phyloP scores from a whole-genome alignment of 2,329 filamentous ascomycete genomes.

The Neodidymelliopsis sp. region DNA sequence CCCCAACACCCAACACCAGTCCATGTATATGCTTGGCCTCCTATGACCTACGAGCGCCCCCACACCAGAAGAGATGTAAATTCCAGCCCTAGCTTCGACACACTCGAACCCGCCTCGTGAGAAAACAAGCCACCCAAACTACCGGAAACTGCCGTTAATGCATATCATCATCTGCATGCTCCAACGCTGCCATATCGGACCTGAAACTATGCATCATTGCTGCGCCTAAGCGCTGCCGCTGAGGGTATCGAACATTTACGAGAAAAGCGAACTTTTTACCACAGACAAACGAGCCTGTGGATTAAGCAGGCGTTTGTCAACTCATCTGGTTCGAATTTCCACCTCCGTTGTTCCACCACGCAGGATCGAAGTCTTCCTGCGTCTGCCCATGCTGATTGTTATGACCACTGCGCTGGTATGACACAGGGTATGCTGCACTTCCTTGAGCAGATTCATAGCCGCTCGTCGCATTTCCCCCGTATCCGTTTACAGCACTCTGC shows the following conservation, averaged over 20 bases:
- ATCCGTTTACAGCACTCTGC: constrained; percentile 27
- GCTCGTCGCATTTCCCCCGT: not conserved
- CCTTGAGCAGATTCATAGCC: constrained; percentile 2
- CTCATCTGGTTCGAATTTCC: constrained; percentile 8
- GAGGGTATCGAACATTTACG: constrained; percentile 10
- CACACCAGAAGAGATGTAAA: not conserved
- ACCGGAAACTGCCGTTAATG: not conserved
- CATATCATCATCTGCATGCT: not conserved
- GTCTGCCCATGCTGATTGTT: constrained; percentile 2
- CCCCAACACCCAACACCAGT: not conserved
- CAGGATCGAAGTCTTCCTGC: constrained; percentile 10
- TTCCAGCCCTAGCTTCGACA: not conserved
- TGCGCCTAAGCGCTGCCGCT: constrained; percentile 1
- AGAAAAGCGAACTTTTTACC: not conserved
- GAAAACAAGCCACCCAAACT: not conserved
- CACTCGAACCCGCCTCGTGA: not conserved
- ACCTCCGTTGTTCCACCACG: constrained; percentile 14
- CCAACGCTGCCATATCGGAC: not conserved
- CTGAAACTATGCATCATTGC: not conserved
- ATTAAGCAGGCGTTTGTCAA: not conserved
- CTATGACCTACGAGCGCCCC: not conserved
- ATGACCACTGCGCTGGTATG: constrained; percentile 13
- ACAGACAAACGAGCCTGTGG: not conserved
- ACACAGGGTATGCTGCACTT: constrained; percentile 5
- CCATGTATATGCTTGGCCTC: constrained; percentile 1